Evolutionary conservation across 2,329 filamentous ascomycete genomes (phyloP).

Genomic region (Chrysoporthe cubensis): DNA sequence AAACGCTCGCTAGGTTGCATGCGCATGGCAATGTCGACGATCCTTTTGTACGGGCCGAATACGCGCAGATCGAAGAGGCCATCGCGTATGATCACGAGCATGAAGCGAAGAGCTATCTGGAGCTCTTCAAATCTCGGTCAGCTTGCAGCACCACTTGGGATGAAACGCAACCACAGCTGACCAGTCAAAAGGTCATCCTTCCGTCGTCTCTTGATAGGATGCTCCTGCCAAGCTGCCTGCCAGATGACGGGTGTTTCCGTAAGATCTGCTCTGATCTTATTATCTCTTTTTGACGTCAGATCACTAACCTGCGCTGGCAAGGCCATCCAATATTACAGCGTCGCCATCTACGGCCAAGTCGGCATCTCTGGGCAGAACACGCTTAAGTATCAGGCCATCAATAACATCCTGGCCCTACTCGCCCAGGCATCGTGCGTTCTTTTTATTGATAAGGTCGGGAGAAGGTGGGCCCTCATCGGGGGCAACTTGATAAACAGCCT

Average conservation of each 20-base stretch:
- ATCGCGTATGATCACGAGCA: conserved; percentile 70
- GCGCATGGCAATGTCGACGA: conserved; percentile 68
- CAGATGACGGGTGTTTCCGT: conserved; percentile 75
- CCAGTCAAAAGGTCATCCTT: conserved; percentile 56
- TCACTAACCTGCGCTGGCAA: background rate
- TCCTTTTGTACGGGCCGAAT: conserved; percentile 73
- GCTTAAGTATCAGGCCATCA: conserved; percentile 77
- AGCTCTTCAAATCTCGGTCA: conserved; percentile 65
- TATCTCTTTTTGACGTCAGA: background rate
- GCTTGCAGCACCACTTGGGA: background rate
- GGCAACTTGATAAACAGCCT: conserved; percentile 74
- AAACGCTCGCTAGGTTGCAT: conserved; percentile 71
- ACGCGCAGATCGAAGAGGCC: conserved; percentile 63
- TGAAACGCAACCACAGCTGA: conserved; percentile 12
- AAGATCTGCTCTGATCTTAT: background rate
- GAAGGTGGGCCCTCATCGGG: conserved; percentile 71
- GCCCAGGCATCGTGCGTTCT: conserved; percentile 71
- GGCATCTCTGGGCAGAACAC: conserved; percentile 68
- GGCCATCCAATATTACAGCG: conserved; percentile 76
- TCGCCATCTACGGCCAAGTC: conserved; percentile 69
- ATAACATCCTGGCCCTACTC: conserved; percentile 69
- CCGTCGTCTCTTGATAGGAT: conserved; percentile 72
- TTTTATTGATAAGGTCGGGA: conserved; percentile 70
- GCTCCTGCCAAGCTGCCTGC: conserved; percentile 69
- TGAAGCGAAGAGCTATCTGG: conserved; percentile 70